Evolutionary conservation across 805 yeast species (phyloP).

Genomic region (Cyberlindnera galapagoensis): DNA sequence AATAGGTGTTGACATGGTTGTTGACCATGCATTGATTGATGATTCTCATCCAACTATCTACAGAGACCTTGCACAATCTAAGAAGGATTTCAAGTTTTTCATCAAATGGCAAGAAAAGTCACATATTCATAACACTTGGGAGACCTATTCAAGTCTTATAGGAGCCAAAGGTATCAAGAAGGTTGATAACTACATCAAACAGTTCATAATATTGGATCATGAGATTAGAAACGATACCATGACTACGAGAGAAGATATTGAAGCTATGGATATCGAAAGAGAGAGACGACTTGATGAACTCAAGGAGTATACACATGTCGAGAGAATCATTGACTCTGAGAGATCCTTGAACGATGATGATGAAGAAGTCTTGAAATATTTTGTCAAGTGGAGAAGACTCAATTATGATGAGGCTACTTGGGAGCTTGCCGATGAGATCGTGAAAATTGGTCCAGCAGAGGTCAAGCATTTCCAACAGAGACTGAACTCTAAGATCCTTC

Average conservation of each 20-base stretch:
- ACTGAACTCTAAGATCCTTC: slow-evolving; percentile 75
- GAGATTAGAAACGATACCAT: slow-evolving; percentile 72
- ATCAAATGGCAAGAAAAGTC: slow-evolving; percentile 86
- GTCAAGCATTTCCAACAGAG: slow-evolving; percentile 81
- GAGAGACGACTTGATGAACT: slow-evolving; percentile 81
- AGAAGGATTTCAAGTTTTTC: slow-evolving; percentile 50
- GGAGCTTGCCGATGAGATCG: slow-evolving; percentile 90
- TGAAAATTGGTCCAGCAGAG: slow-evolving; percentile 73
- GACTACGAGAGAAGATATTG: slow-evolving; percentile 87
- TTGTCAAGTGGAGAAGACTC: slow-evolving; percentile 89
- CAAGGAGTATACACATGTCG: slow-evolving; percentile 79
- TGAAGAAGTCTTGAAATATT: slow-evolving; percentile 64
- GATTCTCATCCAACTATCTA: slow-evolving; percentile 27
- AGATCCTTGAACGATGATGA: slow-evolving; percentile 59
- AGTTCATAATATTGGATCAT: slow-evolving; percentile 63
- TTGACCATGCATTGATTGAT: slow-evolving; percentile 45
- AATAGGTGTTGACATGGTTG: slow-evolving; percentile 38
- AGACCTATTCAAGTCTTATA: slow-evolving; percentile 44
- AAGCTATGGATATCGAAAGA: slow-evolving; percentile 85
- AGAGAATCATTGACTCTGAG: slow-evolving; percentile 82
- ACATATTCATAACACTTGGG: slow-evolving; percentile 96
- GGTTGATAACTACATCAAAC: slow-evolving; percentile 85
- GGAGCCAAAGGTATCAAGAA: slow-evolving; percentile 70
- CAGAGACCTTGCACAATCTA: slow-evolving; percentile 44
- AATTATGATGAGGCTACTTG: slow-evolving; percentile 95